Conservation (phyloP, 805 yeast species). For the Cyberlindnera mycetangii region DNA sequence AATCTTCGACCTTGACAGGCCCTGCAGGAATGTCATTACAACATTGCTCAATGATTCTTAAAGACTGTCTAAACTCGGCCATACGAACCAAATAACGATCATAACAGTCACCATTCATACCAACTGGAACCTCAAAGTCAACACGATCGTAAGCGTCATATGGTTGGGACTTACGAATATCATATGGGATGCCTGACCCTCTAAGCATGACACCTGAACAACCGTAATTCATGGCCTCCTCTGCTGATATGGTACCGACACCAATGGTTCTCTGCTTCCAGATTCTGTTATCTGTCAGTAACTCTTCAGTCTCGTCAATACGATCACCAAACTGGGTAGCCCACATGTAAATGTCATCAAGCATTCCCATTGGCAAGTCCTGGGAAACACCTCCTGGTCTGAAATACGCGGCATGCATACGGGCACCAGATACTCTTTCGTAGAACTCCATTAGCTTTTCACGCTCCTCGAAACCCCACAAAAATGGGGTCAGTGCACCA, state of each 20-base stretch:
- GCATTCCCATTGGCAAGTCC: conserved; percentile 80
- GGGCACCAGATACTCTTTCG: conserved; percentile 87
- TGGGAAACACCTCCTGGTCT: conserved; percentile 93
- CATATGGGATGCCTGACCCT: conserved; percentile 87
- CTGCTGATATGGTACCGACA: conserved; percentile 79
- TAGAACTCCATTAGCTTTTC: conserved; percentile 91
- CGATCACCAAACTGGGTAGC: conserved; percentile 94
- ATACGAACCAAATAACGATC: conserved; percentile 86
- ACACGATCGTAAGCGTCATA: conserved; percentile 86
- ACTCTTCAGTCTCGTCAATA: conserved; percentile 85
- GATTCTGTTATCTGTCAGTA: conserved; percentile 85
- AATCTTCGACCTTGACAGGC: conserved; percentile 87
- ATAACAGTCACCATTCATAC: conserved; percentile 85
- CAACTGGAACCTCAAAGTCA: conserved; percentile 86
- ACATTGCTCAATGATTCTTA: conserved; percentile 87
- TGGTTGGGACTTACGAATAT: conserved; percentile 81
- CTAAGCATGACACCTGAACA: conserved; percentile 87
- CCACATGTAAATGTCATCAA: conserved; percentile 94
- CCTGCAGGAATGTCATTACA: conserved; percentile 90
- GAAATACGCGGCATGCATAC: conserved; percentile 83
- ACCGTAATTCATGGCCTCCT: conserved; percentile 79
- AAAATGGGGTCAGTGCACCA: conserved; percentile 89
- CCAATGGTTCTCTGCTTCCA: conserved; percentile 86
- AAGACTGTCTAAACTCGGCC: conserved; percentile 90
- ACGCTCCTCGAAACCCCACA: conserved; percentile 94